These are phyloP conservation scores for Penicillium coffeae DNA, from an alignment of 495 filamentous ascomycete species.

Conservation along the genomic window DNA sequence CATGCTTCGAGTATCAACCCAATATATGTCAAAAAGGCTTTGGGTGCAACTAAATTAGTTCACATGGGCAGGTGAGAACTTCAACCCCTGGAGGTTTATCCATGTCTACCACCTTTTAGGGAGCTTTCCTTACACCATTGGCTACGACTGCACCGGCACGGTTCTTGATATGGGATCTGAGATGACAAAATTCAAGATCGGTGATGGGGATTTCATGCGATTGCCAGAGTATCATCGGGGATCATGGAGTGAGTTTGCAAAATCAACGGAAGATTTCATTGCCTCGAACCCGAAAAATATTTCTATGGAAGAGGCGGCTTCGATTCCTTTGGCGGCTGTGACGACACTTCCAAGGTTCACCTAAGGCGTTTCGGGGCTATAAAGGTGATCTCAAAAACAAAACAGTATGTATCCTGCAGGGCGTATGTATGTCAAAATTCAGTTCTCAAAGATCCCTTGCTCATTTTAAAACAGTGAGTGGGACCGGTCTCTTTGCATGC, in stretches of 20 bases:
- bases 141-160: conserved; percentile 45
- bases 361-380: conserved; percentile 39
- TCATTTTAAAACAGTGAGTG: conserved; percentile 34
- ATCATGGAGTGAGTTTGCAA: conserved; percentile 36
- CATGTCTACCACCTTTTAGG: background rate
- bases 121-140: conserved; percentile 41
- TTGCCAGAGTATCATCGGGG: conserved; percentile 27
- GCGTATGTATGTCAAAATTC: no score
- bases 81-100: background rate
- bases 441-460: background rate
- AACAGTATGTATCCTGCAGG: conserved; percentile 53
- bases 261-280: conserved; percentile 31
- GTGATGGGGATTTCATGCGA: conserved; percentile 50
- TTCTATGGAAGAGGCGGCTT: conserved; percentile 39
- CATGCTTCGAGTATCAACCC: conserved; percentile 48
- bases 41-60: conserved; percentile 24
- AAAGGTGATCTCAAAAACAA: conserved; percentile 45
- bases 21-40: conserved; percentile 47
- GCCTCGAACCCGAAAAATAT: conserved; percentile 35
- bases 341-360: conserved; percentile 45
- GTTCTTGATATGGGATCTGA: conserved; percentile 40
- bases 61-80: conserved; percentile 23
- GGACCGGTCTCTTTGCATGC: conserved; percentile 43
- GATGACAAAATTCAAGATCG: conserved; percentile 41
- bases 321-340: conserved; percentile 34